Evolutionary conservation across 768 basidiomycete species (phyloP).

Genomic region (Coprinopsis marcescibilis): DNA sequence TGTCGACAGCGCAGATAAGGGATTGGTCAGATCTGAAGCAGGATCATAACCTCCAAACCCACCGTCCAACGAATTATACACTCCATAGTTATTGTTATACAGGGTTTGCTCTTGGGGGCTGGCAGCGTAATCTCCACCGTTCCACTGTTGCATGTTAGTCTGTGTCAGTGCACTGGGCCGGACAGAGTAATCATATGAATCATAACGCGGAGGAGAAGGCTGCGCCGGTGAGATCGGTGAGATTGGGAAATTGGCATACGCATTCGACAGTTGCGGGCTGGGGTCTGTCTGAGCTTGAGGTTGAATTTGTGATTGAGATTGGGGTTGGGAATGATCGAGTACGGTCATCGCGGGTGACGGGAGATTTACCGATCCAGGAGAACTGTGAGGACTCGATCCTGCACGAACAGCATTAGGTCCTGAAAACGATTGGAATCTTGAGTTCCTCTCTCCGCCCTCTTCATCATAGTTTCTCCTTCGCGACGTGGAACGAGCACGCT

Average conservation of each 20-base stretch:
- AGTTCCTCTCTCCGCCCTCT: slow-evolving; percentile 33
- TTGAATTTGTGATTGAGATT: slow-evolving; percentile 18
- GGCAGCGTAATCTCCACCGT: slow-evolving; percentile 35
- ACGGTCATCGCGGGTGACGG: slow-evolving; percentile 63
- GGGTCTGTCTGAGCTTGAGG: slow-evolving; percentile 34
- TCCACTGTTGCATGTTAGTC: slow-evolving; percentile 40
- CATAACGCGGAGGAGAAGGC: too few relatives aligned
- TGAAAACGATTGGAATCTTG: slow-evolving; percentile 52
- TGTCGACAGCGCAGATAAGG: slow-evolving; percentile 41
- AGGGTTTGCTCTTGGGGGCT: slow-evolving; percentile 36
- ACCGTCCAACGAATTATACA: slow-evolving; percentile 38
- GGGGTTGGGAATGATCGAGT: slow-evolving; percentile 27
- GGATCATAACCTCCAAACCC: slow-evolving; percentile 33
- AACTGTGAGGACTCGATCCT: slow-evolving; percentile 61
- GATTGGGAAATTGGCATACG: slow-evolving; percentile 42
- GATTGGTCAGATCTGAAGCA: slow-evolving; percentile 30
- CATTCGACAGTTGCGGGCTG: slow-evolving; percentile 46
- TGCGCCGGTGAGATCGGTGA: slow-evolving; percentile 48
- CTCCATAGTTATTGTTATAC: slow-evolving; percentile 40
- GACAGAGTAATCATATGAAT: slow-evolving; percentile 29
- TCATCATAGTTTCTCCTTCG: slow-evolving; percentile 71
- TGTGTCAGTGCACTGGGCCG: slow-evolving; percentile 34
- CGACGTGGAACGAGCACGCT: slow-evolving; percentile 70
- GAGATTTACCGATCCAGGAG: slow-evolving; percentile 65
- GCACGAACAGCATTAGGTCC: slow-evolving; percentile 42